A percentile compares a stretch with the other conserved stretches of the same genome.
These are phyloP conservation scores for Exophiala oligosperma DNA, from an alignment of 2,329 filamentous ascomycete genomes.

Conservation along the genomic window DNA sequence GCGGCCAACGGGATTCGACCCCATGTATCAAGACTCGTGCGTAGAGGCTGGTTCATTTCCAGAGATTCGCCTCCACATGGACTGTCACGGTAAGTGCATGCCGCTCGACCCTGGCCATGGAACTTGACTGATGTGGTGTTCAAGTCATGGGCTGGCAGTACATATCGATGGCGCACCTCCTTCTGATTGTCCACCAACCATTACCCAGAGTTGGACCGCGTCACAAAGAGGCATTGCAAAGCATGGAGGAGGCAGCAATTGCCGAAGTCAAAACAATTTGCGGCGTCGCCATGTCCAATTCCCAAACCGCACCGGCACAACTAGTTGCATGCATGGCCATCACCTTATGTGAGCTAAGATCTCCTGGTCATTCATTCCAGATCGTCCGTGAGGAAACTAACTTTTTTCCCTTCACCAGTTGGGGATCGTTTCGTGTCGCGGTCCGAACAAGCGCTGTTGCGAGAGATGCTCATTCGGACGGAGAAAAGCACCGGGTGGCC, in stretches of 20 bases:
- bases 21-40: not conserved
- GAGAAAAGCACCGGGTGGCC: conserved; percentile 7
- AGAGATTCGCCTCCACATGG: conserved; percentile 5
- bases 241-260: not conserved
- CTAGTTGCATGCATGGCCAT: conserved; percentile 8
- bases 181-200: conserved; percentile 6
- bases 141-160: conserved; percentile 15
- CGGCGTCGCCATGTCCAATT: conserved; percentile 6
- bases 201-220: conserved; percentile 6
- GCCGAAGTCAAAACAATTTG: conserved; percentile 4
- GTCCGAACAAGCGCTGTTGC: not conserved
- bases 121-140: not conserved
- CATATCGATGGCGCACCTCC: conserved; percentile 8
- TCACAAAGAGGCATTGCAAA: not conserved
- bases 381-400: not conserved
- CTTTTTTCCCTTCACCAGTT: not conserved
- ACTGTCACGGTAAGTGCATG: conserved; percentile 7
- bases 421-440: conserved; percentile 5
- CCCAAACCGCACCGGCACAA: conserved; percentile 3
- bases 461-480: conserved; percentile 5
- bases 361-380: not conserved
- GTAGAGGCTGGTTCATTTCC: not conserved
- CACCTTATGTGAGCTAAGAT: conserved; percentile 1
- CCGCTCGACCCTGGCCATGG: not conserved
- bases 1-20: conserved; percentile 1